A percentile compares a stretch with the other conserved stretches of the same genome.
Evolutionary conservation across 225 moss, liverwort and hornwort genomes (phyloP).

Genomic region (Physcomitrium patens): DNA sequence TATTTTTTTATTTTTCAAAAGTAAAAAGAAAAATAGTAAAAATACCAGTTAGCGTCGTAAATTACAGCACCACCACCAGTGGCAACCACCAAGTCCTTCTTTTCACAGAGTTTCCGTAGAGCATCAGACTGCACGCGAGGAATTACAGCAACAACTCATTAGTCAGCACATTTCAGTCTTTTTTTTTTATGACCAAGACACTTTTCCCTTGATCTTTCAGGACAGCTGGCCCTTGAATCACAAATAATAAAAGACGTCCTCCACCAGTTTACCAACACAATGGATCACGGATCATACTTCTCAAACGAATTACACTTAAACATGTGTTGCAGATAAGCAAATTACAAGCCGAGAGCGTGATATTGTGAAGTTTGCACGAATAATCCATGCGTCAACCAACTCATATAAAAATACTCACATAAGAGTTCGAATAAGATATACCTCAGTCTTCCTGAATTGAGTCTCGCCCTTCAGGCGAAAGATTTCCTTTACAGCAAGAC

Average conservation of each 20-base stretch:
- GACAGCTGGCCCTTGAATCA: neutral
- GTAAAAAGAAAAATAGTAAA: neutral
- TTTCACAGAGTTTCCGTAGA: conserved; percentile 60
- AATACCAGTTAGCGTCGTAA: conserved; percentile 77
- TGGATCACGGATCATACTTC: neutral
- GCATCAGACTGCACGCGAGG: conserved; percentile 58
- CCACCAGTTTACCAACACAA: neutral
- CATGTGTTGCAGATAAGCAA: neutral
- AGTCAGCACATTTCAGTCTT: conserved; percentile 6
- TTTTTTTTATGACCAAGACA: neutral
- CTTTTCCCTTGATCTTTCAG: neutral
- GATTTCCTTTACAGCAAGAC: conserved; percentile 1
- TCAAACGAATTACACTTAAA: neutral
- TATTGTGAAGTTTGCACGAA: neutral
- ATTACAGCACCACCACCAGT: conserved; percentile 93
- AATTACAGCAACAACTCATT: conserved; percentile 1
- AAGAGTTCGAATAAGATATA: conserved; percentile 5
- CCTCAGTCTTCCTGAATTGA: conserved; percentile 27
- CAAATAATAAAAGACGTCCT: neutral
- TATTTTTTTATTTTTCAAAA: neutral
- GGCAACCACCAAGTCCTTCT: conserved; percentile 75
- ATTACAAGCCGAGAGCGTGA: neutral
- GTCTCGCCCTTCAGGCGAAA: conserved; percentile 12
- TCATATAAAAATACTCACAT: neutral
- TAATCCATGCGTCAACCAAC: neutral